phyloP scores from a whole-genome alignment of 2,329 filamentous ascomycete species.

The Harringtonia aguacate region DNA sequence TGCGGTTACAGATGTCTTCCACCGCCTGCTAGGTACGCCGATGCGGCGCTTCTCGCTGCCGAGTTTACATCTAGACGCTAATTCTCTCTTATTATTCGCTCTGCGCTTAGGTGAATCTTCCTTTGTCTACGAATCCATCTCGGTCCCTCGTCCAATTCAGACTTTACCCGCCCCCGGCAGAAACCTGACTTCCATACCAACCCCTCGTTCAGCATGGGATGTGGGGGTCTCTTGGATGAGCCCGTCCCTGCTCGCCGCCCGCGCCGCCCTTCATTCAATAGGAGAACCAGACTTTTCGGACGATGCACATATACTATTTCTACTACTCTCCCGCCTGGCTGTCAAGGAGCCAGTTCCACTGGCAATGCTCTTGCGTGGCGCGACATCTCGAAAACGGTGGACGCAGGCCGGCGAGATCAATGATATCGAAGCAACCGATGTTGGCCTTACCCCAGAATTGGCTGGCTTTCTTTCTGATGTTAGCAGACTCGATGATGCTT shows the following conservation, averaged over 20 bases:
- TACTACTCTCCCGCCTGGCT: not conserved
- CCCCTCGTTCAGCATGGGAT: not conserved
- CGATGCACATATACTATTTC: not conserved
- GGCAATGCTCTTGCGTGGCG: not conserved
- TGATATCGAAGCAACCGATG: not conserved
- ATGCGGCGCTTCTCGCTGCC: too few relatives aligned
- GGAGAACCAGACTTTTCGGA: not conserved
- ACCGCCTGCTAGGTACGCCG: not conserved
- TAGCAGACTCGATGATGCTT: not conserved
- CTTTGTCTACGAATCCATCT: not conserved
- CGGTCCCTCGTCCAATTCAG: not conserved
- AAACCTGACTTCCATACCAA: not conserved
- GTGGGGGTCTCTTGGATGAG: not conserved
- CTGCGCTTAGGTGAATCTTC: not conserved
- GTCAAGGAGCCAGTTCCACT: not conserved
- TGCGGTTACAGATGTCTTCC: not conserved
- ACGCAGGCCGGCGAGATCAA: not conserved
- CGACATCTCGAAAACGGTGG: not conserved
- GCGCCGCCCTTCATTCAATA: not conserved
- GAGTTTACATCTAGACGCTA: not conserved
- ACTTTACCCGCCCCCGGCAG: not conserved
- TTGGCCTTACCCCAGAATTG: not conserved
- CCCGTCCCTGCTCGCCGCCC: not conserved
- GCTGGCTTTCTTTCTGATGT: not conserved
- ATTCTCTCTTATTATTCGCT: not conserved